Evolutionary conservation across 2,329 filamentous ascomycete species (phyloP).

Genomic region (Dendrostoma leiphaemia): DNA sequence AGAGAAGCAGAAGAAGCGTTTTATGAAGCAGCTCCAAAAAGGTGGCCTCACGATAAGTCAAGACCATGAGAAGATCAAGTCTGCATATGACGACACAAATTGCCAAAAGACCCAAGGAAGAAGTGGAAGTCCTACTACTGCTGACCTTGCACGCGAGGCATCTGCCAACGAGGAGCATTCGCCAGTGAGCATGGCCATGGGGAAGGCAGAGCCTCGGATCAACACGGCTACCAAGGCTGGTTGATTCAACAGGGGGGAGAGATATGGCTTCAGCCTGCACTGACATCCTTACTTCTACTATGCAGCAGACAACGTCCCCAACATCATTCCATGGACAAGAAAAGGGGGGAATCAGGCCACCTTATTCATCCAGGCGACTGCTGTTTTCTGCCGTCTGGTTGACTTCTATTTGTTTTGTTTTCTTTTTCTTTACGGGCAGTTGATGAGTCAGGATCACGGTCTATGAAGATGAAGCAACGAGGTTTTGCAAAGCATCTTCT

Average conservation of each 20-base stretch:
- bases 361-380: neutral
- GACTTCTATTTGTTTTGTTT: neutral
- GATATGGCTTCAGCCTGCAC: neutral
- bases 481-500: neutral
- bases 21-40: constrained; percentile 13
- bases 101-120: no score
- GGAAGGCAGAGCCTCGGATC: no score
- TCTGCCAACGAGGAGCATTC: neutral
- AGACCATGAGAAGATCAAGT: constrained; percentile 3
- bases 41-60: neutral
- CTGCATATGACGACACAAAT: neutral
- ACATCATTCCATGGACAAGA: neutral
- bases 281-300: neutral
- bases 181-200: neutral
- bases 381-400: neutral
- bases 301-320: neutral
- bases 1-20: constrained; percentile 19
- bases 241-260: neutral
- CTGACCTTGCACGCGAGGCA: neutral
- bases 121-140: no score
- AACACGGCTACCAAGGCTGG: no score
- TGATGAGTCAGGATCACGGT: neutral
- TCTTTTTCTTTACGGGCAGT: neutral
- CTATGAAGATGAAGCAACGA: neutral
- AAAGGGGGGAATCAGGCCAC: neutral